Conservation (phyloP, 306 rosid species). For the Hippophae gyantsensis region DNA sequence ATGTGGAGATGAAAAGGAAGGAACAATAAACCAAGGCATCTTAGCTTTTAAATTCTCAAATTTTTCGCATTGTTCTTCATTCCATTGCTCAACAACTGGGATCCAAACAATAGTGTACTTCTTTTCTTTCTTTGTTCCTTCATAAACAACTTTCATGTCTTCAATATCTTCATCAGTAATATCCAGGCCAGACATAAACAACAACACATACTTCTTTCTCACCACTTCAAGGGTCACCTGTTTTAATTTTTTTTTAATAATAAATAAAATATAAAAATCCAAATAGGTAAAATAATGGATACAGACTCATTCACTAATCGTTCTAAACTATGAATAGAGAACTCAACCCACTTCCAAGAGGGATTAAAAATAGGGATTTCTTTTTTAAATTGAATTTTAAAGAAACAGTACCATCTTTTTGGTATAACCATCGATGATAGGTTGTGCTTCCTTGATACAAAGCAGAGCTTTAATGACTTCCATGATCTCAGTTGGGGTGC, state of each 20-base stretch:
- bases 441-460: slow-evolving; percentile 17
- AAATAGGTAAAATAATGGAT: too few species aligned
- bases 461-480: slow-evolving; percentile 25
- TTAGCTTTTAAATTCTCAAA: not conserved
- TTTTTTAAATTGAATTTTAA: not conserved
- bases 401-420: slow-evolving; percentile 23
- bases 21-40: not conserved
- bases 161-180: slow-evolving; percentile 32
- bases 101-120: slow-evolving; percentile 29
- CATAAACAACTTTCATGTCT: slow-evolving; percentile 5
- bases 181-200: slow-evolving; percentile 48
- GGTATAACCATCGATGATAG: slow-evolving; percentile 45
- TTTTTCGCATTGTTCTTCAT: not conserved
- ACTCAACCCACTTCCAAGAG: too few species aligned
- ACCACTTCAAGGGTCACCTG: slow-evolving; percentile 54
- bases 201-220: slow-evolving; percentile 53
- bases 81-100: slow-evolving; percentile 20
- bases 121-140: not conserved
- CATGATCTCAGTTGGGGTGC: slow-evolving; percentile 28
- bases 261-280: not conserved
- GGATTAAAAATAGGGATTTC: too few species aligned
- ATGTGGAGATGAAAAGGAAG: not conserved
- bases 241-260: not conserved
- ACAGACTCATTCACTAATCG: too few species aligned
- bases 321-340: too few species aligned